Evolutionary conservation across 805 yeast genomes (phyloP), one percentile per base, ranked within the genome.

Genomic region (Maudiozyma barnettii): DNA sequence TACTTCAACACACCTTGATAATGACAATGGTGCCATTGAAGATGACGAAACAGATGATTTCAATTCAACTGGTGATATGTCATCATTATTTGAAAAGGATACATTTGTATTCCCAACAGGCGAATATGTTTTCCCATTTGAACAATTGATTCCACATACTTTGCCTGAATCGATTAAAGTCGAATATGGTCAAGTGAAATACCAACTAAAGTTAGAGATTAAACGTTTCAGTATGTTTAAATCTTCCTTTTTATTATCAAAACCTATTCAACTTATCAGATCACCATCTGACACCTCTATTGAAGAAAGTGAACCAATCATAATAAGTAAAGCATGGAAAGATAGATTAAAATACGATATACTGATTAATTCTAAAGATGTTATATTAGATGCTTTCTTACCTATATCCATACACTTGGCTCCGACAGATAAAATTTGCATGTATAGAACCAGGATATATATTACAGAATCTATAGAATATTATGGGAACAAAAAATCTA

Each of bases 251-350:
- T 55, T 67, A 5, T 89, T 26, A 2, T 31, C 37, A n/a, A 62
- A 76, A 35, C 84, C 84, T 2, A 71, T 91, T 3, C 70, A 68
- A 2, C 67, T 93, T 23, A 77, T 93, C 4, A 71, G 98, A 51
- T 73, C 87, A 0, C 88, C 89, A 10, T 72, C 85, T 1, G 89
- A 84, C 47, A 76, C 76, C 38, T 83, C 87, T 39, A 73, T 82
- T 22, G 98, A 91, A 60, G 90, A 84, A 57, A 80, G 82, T 50
- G 98, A 93, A 60, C 97, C 98, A 0, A 91, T 93, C 45, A 84
- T 87, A 5, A 88, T 91, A 39, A 74, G 82, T 29, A 74, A 93
- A 49, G 88, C 84, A 54, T 91, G 99, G 99, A 96, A 90, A 61
- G 87, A 85, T 60, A 86, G 84, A 61, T 66, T 91, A 36, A 80